Conservation (phyloP, 2,329 filamentous ascomycete species). For the Aspergillus arachidicola region DNA sequence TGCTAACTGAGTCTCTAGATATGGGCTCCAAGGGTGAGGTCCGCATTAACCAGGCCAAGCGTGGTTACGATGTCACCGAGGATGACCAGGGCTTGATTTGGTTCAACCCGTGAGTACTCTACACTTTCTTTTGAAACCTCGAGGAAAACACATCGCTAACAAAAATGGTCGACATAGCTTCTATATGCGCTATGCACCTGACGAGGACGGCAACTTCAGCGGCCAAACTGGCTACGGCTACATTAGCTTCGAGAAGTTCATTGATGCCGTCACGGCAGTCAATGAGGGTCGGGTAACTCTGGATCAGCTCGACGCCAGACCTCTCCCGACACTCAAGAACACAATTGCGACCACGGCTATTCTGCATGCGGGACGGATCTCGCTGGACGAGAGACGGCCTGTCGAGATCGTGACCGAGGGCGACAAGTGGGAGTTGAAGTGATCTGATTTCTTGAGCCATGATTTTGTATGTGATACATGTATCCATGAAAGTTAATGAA, state of each 20-base stretch:
- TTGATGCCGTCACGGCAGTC: constrained; percentile 78
- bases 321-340: constrained; percentile 82
- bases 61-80: constrained; percentile 92
- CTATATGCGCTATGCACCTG: constrained; percentile 92
- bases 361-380: constrained; percentile 80
- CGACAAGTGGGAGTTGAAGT: constrained; percentile 66
- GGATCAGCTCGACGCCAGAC: constrained; percentile 76
- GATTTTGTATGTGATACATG: neutral
- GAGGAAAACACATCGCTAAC: neutral
- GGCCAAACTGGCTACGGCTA: constrained; percentile 93
- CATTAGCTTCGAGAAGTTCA: constrained; percentile 93
- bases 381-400: constrained; percentile 78
- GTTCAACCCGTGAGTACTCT: constrained; percentile 73
- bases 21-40: constrained; percentile 83
- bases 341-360: constrained; percentile 92
- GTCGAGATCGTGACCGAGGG: constrained; percentile 65
- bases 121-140: neutral
- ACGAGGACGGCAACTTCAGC: constrained; percentile 91
- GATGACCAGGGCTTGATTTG: constrained; percentile 73
- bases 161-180: constrained; percentile 52
- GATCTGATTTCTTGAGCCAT: constrained; percentile 7
- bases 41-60: constrained; percentile 87
- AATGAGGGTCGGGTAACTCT: constrained; percentile 74
- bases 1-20: constrained; percentile 43
- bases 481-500: neutral